These are phyloP conservation scores for Claviceps cyperi DNA, from an alignment of 2,329 filamentous ascomycete species.

Conservation along the genomic window DNA sequence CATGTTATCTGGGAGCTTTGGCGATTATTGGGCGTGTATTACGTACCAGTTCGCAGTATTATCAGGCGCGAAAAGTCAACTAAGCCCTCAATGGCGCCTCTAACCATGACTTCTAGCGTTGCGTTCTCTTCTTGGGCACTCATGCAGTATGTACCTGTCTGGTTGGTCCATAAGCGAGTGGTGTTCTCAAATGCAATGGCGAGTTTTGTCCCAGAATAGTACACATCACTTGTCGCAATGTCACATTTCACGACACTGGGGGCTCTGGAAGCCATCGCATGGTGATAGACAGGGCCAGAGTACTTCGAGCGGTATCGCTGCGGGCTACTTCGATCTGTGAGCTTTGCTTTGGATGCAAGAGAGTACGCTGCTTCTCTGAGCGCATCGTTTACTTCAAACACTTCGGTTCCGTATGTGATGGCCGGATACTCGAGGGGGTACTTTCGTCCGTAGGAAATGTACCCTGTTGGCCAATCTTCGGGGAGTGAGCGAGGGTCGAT, in stretches of 20 bases:
- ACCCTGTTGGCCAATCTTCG: slow-evolving; percentile 49
- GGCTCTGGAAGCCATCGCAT: slow-evolving; percentile 25
- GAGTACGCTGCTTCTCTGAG: slow-evolving; percentile 38
- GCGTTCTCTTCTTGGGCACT: slow-evolving; percentile 63
- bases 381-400: slow-evolving; percentile 49
- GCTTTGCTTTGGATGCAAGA: slow-evolving; percentile 35
- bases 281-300: slow-evolving; percentile 22
- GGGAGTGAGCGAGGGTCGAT: slow-evolving; percentile 57
- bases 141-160: slow-evolving; percentile 52
- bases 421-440: slow-evolving; percentile 41
- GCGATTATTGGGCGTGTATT: too few relatives aligned
- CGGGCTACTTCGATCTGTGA: slow-evolving; percentile 36
- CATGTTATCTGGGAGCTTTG: too few relatives aligned
- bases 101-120: slow-evolving; percentile 48
- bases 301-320: slow-evolving; percentile 42
- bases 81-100: slow-evolving; percentile 38
- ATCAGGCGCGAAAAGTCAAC: slow-evolving; percentile 55
- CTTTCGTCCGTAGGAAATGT: slow-evolving; percentile 48
- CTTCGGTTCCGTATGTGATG: slow-evolving; percentile 52
- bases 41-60: slow-evolving; percentile 45
- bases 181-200: slow-evolving; percentile 51
- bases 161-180: slow-evolving; percentile 50
- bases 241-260: slow-evolving; percentile 52
- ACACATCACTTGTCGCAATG: slow-evolving; percentile 56
- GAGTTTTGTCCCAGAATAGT: slow-evolving; percentile 49